Percentiles rank a stretch among this genome's conserved stretches.
Conservation (phyloP, 306 rosid genomes). For the Clitoria ternatea region DNA sequence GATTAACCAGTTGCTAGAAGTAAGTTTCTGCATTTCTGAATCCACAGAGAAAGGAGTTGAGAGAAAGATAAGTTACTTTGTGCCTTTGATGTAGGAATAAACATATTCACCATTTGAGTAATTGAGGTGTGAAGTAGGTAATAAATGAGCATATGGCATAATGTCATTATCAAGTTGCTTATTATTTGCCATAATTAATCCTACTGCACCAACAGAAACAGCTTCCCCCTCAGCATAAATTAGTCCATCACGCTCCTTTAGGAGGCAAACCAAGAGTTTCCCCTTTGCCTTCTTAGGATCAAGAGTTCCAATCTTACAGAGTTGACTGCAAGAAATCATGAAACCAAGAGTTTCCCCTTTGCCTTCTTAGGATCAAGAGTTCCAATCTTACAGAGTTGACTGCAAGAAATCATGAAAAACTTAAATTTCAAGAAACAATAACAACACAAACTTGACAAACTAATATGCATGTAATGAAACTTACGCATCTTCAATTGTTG, state of each 20-base stretch:
- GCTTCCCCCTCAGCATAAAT: constrained; percentile 32
- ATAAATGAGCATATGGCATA: constrained; percentile 36
- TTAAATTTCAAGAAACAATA: not conserved
- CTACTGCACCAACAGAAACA: constrained; percentile 44
- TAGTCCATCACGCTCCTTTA: constrained; percentile 35
- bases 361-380: constrained; percentile 52
- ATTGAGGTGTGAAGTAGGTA: constrained; percentile 54
- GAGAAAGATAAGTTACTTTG: constrained; percentile 39
- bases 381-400: constrained; percentile 36
- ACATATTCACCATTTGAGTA: constrained; percentile 36
- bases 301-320: constrained; percentile 40
- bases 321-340: constrained; percentile 28
- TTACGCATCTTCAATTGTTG: constrained; percentile 35
- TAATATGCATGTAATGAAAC: not conserved
- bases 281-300: constrained; percentile 55
- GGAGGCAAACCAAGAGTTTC: constrained; percentile 46
- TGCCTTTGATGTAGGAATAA: constrained; percentile 40
- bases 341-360: constrained; percentile 49
- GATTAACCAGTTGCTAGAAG: not conserved
- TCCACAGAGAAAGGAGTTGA: not conserved
- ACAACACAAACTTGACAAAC: not conserved
- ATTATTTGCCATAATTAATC: constrained; percentile 51
- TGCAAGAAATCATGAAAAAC: constrained; percentile 15
- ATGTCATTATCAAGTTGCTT: constrained; percentile 29
- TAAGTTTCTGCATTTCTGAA: not conserved